Evolutionary conservation across 1,284 basidiomycete species (phyloP).

Genomic region (Inonotus hispidus): DNA sequence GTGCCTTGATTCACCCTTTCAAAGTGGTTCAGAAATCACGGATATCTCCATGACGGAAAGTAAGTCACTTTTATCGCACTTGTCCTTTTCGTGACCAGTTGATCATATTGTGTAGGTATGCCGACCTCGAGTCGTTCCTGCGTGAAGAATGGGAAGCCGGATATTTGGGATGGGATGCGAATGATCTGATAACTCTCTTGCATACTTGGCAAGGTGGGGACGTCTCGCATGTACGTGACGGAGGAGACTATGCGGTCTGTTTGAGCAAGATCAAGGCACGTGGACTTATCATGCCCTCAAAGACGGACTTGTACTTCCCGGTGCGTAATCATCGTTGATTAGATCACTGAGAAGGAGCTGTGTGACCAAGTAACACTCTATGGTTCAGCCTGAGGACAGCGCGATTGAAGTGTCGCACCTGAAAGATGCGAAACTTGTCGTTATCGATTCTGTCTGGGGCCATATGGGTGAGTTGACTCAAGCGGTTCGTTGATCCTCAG

Average conservation of each 20-base stretch:
- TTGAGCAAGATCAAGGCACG: conserved; percentile 30
- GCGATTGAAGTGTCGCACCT: conserved; percentile 26
- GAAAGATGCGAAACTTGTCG: conserved; percentile 25
- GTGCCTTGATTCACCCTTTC: no score
- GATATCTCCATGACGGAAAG: neutral
- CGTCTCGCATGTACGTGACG: conserved; percentile 30
- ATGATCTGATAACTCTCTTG: conserved; percentile 35
- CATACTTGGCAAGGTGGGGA: conserved; percentile 37
- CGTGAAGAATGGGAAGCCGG: conserved; percentile 34
- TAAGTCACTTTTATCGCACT: no score
- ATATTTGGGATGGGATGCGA: conserved; percentile 35
- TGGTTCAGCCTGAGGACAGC: conserved; percentile 27
- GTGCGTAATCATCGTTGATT: conserved; percentile 20
- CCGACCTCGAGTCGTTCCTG: conserved; percentile 29
- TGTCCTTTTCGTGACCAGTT: no score
- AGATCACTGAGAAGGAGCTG: neutral
- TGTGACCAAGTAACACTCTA: no score
- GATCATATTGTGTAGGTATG: neutral
- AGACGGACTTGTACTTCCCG: conserved; percentile 33
- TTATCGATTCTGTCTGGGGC: conserved; percentile 30
- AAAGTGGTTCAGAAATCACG: neutral
- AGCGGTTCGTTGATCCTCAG: neutral
- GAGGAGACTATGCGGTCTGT: conserved; percentile 25
- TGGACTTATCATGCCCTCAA: conserved; percentile 30
- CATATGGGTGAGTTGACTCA: conserved; percentile 22